phyloP scores from a whole-genome alignment of 345 rosid species.

The Xanthoceras sorbifolium region DNA sequence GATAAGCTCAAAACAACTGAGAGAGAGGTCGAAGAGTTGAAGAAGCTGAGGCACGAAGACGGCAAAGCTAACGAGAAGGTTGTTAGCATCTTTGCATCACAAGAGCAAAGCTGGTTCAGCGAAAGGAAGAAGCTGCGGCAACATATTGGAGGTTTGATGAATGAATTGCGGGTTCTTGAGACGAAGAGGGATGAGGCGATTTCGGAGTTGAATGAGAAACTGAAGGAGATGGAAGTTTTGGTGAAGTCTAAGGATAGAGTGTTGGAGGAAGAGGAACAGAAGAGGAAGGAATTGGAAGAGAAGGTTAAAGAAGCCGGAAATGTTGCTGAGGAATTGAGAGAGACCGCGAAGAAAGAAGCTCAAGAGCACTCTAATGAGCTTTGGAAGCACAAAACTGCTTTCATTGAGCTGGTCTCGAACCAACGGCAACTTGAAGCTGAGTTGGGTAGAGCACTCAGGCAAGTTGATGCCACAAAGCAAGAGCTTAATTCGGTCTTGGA shows the following conservation, averaged over 20 bases:
- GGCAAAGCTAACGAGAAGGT: slow-evolving; percentile 96
- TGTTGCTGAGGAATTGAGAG: slow-evolving; percentile 56
- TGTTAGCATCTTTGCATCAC: slow-evolving; percentile 78
- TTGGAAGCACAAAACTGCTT: slow-evolving; percentile 87
- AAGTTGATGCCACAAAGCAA: slow-evolving; percentile 57
- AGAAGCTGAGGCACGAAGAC: slow-evolving; percentile 69
- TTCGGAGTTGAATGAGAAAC: slow-evolving; percentile 45
- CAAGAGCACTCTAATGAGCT: slow-evolving; percentile 73
- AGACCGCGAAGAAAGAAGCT: slow-evolving; percentile 51
- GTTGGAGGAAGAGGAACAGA: slow-evolving; percentile 55
- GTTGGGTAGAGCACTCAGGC: slow-evolving; percentile 67
- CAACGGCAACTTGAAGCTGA: slow-evolving; percentile 93
- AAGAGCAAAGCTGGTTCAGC: slow-evolving; percentile 79
- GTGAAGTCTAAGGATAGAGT: slow-evolving; percentile 57
- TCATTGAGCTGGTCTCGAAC: slow-evolving; percentile 87
- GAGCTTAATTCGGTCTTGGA: slow-evolving; percentile 55
- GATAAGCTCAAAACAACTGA: slow-evolving; percentile 56
- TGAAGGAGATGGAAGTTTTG: slow-evolving; percentile 58
- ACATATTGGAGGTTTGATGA: slow-evolving; percentile 62
- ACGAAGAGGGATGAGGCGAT: slow-evolving; percentile 49
- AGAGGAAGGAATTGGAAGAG: slow-evolving; percentile 58
- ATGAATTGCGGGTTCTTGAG: slow-evolving; percentile 51
- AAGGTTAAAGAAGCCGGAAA: slow-evolving; percentile 48
- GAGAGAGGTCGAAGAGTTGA: slow-evolving; percentile 58
- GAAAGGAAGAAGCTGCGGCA: slow-evolving; percentile 65